phyloP scores from a whole-genome alignment of 75 land plant species.

The Pinus albicaulis region DNA sequence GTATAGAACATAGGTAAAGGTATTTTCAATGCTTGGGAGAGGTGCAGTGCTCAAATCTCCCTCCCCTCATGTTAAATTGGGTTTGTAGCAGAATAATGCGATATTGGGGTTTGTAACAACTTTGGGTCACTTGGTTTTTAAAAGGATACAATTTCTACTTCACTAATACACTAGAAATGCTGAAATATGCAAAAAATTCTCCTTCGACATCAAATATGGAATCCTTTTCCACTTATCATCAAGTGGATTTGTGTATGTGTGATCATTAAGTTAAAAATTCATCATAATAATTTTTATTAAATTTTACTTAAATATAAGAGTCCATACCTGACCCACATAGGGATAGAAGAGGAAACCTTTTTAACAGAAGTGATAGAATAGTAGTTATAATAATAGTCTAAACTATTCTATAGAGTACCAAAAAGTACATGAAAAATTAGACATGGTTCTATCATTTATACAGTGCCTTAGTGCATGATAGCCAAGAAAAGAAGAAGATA shows the following conservation, averaged over 20 bases:
- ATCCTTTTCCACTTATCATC: neutral
- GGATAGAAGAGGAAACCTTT: neutral
- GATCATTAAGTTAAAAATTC: neutral
- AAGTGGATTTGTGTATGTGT: neutral
- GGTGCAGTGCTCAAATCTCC: neutral
- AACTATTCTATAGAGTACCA: neutral
- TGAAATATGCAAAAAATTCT: neutral
- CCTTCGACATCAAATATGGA: neutral
- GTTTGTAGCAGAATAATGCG: neutral
- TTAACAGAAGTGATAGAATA: neutral
- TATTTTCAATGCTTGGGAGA: too few relatives aligned
- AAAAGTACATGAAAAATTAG: neutral
- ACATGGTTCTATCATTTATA: neutral
- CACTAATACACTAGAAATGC: neutral
- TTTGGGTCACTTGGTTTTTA: neutral
- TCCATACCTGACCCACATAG: neutral
- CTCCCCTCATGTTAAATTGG: neutral
- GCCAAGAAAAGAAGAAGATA: conserved; percentile 89
- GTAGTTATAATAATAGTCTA: neutral
- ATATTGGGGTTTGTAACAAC: neutral
- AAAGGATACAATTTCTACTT: neutral
- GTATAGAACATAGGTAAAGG: too few relatives aligned
- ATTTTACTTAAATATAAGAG: too few relatives aligned
- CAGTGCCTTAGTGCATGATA: conserved; percentile 79
- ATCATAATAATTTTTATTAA: too few relatives aligned